These are phyloP conservation scores for Chaetomium fimeti DNA, from an alignment of 495 filamentous ascomycete species.

Conservation along the genomic window DNA sequence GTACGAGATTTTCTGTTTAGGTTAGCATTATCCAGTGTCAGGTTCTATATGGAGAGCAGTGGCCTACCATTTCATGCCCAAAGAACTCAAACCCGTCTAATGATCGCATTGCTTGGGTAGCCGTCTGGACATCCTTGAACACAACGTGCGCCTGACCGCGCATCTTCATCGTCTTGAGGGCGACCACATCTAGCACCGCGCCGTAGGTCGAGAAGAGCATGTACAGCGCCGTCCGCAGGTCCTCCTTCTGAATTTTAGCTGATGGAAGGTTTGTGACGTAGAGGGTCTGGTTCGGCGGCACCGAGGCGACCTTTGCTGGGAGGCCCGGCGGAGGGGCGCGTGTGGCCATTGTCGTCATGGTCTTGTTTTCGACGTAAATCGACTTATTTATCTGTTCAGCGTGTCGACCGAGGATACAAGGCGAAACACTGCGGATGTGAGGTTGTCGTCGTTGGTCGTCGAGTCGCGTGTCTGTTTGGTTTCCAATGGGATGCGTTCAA, in stretches of 20 bases:
- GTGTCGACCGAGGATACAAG: background rate
- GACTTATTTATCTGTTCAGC: background rate
- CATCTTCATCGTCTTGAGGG: constrained; percentile 83
- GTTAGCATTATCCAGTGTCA: constrained; percentile 26
- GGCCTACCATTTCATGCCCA: constrained; percentile 77
- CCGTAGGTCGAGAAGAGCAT: constrained; percentile 93
- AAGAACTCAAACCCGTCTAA: constrained; percentile 85
- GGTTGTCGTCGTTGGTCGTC: background rate
- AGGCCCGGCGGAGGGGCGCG: constrained; percentile 37
- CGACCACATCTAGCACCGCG: constrained; percentile 88
- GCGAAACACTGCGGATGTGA: background rate
- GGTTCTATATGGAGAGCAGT: background rate
- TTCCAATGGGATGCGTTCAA: background rate
- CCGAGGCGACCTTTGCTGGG: constrained; percentile 45
- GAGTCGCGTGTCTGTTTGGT: constrained; percentile 4
- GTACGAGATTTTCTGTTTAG: constrained; percentile 76
- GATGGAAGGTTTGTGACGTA: constrained; percentile 82
- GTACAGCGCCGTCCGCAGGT: constrained; percentile 81
- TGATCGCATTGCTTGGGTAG: constrained; percentile 85
- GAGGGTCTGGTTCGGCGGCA: constrained; percentile 55
- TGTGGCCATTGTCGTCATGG: constrained; percentile 36
- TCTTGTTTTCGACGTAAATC: background rate
- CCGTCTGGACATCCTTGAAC: constrained; percentile 80
- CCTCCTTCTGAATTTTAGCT: constrained; percentile 79
- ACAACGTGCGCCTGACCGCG: constrained; percentile 93